Percentiles rank a stretch among this genome's conserved stretches.
Evolutionary conservation across 2,329 filamentous ascomycete species (phyloP).

Genomic region (Aspergillus sp.): DNA sequence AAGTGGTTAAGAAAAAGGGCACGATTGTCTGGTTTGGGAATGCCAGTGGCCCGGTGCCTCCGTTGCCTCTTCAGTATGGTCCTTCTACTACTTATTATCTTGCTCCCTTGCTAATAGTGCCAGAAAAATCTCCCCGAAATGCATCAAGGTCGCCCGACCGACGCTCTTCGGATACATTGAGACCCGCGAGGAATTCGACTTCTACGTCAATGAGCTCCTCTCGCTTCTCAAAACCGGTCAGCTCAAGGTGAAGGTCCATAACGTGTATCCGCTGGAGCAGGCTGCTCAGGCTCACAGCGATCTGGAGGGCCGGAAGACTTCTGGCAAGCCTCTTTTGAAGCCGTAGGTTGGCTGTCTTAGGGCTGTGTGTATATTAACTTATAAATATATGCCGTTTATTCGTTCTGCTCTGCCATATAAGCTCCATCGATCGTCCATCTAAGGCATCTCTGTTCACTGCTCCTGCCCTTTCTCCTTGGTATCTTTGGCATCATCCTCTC

Average conservation of each 20-base stretch:
- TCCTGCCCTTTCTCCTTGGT: neutral
- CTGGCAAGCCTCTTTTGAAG: conserved; percentile 72
- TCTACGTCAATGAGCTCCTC: conserved; percentile 65
- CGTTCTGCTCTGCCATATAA: too few relatives aligned
- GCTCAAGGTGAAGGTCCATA: conserved; percentile 64
- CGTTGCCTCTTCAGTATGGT: conserved; percentile 53
- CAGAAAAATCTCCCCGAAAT: conserved; percentile 57
- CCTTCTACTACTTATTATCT: conserved; percentile 20
- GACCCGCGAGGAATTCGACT: conserved; percentile 61
- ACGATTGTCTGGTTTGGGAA: conserved; percentile 73
- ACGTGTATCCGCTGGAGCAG: conserved; percentile 67
- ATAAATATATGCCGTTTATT: neutral
- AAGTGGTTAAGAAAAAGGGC: conserved; percentile 68
- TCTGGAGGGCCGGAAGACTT: conserved; percentile 72
- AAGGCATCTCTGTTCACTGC: too few relatives aligned
- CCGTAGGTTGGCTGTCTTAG: conserved; percentile 33
- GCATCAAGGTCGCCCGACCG: conserved; percentile 67
- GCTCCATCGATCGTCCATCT: too few relatives aligned
- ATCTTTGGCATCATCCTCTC: conserved; percentile 6
- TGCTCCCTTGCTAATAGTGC: conserved; percentile 7
- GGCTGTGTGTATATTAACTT: neutral
- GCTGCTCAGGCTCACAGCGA: conserved; percentile 65
- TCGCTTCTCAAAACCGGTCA: conserved; percentile 60
- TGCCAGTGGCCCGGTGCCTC: conserved; percentile 69
- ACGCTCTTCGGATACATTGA: conserved; percentile 62